A percentile compares a stretch with the other conserved stretches of the same genome.
These are phyloP conservation scores for Solanum bulbocastanum DNA, from an alignment of 257 asterid species.

Conservation along the genomic window DNA sequence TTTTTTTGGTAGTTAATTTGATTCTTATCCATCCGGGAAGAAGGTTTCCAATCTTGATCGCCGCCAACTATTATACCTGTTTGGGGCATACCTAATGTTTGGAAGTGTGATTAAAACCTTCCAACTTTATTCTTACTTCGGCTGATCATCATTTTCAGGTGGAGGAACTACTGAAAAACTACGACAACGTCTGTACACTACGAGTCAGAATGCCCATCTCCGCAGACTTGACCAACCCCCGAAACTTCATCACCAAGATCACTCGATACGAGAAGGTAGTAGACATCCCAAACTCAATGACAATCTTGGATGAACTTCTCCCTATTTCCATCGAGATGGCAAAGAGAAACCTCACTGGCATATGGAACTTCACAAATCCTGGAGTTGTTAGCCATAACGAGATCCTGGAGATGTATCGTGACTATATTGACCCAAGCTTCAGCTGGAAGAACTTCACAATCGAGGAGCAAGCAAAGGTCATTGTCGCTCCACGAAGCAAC, in stretches of 20 bases:
- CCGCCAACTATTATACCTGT: background rate
- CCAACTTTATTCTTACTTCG: background rate
- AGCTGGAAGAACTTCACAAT: slow-evolving; percentile 62
- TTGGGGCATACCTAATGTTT: background rate
- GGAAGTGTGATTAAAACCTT: background rate
- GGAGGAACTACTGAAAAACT: slow-evolving; percentile 67
- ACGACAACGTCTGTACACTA: slow-evolving; percentile 67
- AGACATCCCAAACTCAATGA: slow-evolving; percentile 80
- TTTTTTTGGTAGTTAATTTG: background rate
- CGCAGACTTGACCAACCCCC: slow-evolving; percentile 59
- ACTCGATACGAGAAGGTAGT: slow-evolving; percentile 63
- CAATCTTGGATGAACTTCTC: slow-evolving; percentile 73
- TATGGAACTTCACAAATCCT: slow-evolving; percentile 78
- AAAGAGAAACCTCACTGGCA: slow-evolving; percentile 69
- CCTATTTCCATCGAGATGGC: slow-evolving; percentile 86
- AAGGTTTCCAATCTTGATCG: background rate
- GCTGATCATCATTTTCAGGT: slow-evolving; percentile 31
- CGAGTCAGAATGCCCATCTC: slow-evolving; percentile 88
- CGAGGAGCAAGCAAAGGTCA: slow-evolving; percentile 89
- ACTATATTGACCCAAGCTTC: slow-evolving; percentile 55
- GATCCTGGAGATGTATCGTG: slow-evolving; percentile 63
- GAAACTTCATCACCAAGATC: slow-evolving; percentile 79
- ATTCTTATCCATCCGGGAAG: background rate
- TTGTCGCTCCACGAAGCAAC: slow-evolving; percentile 71
- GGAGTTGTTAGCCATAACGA: slow-evolving; percentile 85